Evolutionary conservation across 2,329 filamentous ascomycete species (phyloP).

Genomic region (Sporothrix schenckii): DNA sequence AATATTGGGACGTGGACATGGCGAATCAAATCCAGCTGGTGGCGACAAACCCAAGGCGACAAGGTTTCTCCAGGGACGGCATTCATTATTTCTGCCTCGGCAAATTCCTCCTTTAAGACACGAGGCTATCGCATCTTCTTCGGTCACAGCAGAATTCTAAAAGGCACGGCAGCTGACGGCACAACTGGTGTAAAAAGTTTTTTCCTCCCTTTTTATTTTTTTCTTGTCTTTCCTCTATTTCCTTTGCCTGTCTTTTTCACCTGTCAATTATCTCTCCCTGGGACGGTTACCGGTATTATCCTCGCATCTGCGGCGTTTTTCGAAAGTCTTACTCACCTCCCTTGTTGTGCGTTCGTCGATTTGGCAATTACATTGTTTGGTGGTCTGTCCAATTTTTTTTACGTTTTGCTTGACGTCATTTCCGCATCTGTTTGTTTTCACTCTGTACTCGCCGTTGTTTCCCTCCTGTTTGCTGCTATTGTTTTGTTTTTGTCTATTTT

Average conservation of each 20-base stretch:
- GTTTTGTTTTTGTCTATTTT: slow-evolving; percentile 29
- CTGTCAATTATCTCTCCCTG: slow-evolving; percentile 29
- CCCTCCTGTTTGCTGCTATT: slow-evolving; percentile 33
- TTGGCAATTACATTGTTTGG: slow-evolving; percentile 25
- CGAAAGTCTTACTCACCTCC: slow-evolving; percentile 35
- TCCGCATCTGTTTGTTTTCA: slow-evolving; percentile 36
- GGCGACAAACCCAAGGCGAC: slow-evolving; percentile 56
- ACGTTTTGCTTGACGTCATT: slow-evolving; percentile 37
- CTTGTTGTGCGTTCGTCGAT: slow-evolving; percentile 36
- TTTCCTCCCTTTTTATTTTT: slow-evolving; percentile 14
- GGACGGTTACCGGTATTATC: slow-evolving; percentile 34
- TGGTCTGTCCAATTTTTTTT: slow-evolving; percentile 17
- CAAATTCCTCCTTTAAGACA: slow-evolving; percentile 65
- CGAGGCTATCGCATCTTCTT: slow-evolving; percentile 53
- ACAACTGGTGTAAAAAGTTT: slow-evolving; percentile 38
- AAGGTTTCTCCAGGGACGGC: slow-evolving; percentile 71
- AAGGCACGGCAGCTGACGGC: slow-evolving; percentile 13
- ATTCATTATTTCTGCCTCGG: slow-evolving; percentile 75
- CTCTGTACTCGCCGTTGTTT: slow-evolving; percentile 31
- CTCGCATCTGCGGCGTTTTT: slow-evolving; percentile 39
- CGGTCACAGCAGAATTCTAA: slow-evolving; percentile 49
- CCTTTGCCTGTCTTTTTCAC: not conserved
- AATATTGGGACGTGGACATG: slow-evolving; percentile 71
- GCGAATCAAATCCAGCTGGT: slow-evolving; percentile 64
- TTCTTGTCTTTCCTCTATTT: slow-evolving; percentile 23